Conservation (phyloP, 1,284 basidiomycete genomes). For the Papiliotrema laurentii region DNA sequence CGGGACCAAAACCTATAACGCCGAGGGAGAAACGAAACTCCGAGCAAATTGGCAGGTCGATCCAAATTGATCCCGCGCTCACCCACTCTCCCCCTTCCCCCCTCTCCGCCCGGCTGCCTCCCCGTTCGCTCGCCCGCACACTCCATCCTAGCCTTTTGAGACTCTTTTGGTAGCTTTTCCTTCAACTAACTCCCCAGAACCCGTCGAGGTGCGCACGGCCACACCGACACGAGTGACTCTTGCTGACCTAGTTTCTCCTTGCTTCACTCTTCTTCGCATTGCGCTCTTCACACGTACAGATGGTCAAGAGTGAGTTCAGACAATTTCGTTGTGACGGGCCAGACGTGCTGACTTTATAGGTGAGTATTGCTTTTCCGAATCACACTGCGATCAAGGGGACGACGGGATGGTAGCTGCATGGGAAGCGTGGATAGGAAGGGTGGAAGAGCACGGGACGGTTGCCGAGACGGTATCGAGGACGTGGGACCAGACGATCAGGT, state of each 20-base stretch:
- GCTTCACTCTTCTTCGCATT: background rate
- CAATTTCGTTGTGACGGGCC: background rate
- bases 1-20: too few species aligned
- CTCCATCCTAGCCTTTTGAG: slow-evolving; percentile 3
- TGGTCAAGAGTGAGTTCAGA: slow-evolving; percentile 44
- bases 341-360: slow-evolving; percentile 1
- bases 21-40: slow-evolving; percentile 2
- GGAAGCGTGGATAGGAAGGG: background rate
- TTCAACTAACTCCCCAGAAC: slow-evolving; percentile 10
- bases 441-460: background rate
- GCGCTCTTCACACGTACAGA: slow-evolving; percentile 18
- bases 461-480: background rate
- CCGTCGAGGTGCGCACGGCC: slow-evolving; percentile 19
- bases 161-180: slow-evolving; percentile 13
- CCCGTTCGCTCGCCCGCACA: background rate
- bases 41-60: slow-evolving; percentile 1
- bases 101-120: background rate
- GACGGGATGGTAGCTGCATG: background rate
- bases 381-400: background rate
- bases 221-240: background rate
- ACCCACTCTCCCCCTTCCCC: background rate
- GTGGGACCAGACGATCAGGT: background rate
- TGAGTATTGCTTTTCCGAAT: background rate
- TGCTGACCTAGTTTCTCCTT: slow-evolving; percentile 13
- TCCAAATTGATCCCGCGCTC: background rate